Percentiles rank a stretch among this genome's conserved stretches.
phyloP scores from a whole-genome alignment of 768 basidiomycete genomes.

The Boletus rubropictus region DNA sequence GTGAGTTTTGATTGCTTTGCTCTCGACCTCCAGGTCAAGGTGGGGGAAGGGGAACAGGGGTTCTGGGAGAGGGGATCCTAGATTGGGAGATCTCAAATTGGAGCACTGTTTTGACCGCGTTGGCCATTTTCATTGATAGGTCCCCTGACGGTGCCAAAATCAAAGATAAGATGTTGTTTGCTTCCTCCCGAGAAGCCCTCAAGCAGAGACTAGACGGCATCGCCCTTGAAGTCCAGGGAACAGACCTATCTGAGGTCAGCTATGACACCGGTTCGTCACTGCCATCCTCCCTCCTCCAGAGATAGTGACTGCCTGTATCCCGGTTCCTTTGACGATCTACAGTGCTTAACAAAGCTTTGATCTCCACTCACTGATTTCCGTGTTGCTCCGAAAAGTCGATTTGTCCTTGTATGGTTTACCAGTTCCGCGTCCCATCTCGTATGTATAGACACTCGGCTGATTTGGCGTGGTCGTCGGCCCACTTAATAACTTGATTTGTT shows the following conservation, averaged over 20 bases:
- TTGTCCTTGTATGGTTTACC: neutral
- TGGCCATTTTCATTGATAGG: constrained; percentile 52
- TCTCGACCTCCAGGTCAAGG: neutral
- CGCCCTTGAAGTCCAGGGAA: constrained; percentile 79
- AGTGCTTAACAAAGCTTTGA: constrained; percentile 21
- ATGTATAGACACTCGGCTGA: neutral
- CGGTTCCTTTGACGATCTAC: neutral
- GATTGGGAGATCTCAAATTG: neutral
- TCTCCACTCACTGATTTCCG: constrained; percentile 11
- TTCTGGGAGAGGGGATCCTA: too few species aligned
- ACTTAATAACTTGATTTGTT: neutral
- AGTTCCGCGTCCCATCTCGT: neutral
- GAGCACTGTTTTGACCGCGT: too few species aligned
- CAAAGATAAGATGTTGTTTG: constrained; percentile 90
- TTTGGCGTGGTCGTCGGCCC: neutral
- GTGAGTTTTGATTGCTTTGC: constrained; percentile 36
- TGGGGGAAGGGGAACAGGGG: neutral
- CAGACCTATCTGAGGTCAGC: constrained; percentile 68
- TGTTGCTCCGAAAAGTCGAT: neutral
- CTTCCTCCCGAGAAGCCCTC: constrained; percentile 81
- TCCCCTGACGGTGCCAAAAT: constrained; percentile 79
- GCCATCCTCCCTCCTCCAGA: neutral
- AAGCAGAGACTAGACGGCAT: constrained; percentile 70
- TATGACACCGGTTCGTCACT: constrained; percentile 56
- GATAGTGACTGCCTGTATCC: neutral